These are phyloP conservation scores for Dothideomycetidae sp. DNA, from an alignment of 2,329 filamentous ascomycete genomes.

Conservation along the genomic window DNA sequence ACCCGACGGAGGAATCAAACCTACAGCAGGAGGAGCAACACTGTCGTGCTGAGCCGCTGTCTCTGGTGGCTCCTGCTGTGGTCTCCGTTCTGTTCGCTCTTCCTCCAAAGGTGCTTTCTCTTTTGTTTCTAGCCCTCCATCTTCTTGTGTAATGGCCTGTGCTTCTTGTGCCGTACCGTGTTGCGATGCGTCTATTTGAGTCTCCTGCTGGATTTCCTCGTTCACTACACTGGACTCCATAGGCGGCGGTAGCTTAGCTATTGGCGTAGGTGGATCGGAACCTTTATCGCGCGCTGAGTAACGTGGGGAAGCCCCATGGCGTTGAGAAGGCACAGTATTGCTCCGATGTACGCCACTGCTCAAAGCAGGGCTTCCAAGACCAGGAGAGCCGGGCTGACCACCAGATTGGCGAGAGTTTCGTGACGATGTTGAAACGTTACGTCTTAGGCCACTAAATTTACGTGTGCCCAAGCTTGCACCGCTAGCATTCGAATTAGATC, in stretches of 20 bases:
- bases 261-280: constrained; percentile 39
- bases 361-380: constrained; percentile 18
- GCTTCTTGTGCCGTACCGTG: too few relatives aligned
- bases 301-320: constrained; percentile 51
- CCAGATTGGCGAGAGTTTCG: constrained; percentile 64
- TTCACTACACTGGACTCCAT: constrained; percentile 11
- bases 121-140: too few relatives aligned
- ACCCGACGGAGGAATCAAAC: constrained; percentile 17
- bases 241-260: constrained; percentile 12
- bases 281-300: constrained; percentile 40
- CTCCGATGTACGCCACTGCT: constrained; percentile 53
- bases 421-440: constrained; percentile 90
- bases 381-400: constrained; percentile 54
- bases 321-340: constrained; percentile 87
- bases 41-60: neutral
- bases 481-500: constrained; percentile 78
- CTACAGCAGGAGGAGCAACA: constrained; percentile 15
- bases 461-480: constrained; percentile 76
- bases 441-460: constrained; percentile 62
- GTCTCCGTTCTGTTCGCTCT: neutral
- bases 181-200: constrained; percentile 17
- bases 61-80: neutral
- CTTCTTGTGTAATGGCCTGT: too few relatives aligned
- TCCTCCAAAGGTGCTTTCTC: too few relatives aligned
- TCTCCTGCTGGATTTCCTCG: constrained; percentile 19